Evolutionary conservation across 139 green algal species (phyloP), one percentile per base, ranked within the genome.

Genomic region (Closterium sp.): DNA sequence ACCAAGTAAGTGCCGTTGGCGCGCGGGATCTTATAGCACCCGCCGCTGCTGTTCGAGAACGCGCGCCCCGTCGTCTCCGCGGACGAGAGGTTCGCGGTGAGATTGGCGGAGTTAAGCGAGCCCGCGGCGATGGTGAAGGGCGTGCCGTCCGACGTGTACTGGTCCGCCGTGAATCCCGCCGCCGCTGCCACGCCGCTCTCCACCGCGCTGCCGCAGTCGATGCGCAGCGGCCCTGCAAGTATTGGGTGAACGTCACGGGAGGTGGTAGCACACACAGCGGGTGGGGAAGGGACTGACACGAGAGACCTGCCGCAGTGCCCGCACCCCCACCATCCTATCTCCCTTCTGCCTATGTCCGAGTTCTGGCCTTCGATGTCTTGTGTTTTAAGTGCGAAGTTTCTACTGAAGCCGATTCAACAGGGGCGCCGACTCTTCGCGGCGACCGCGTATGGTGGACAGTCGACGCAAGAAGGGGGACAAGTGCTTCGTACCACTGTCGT

Each of bases 141-240:
- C 31, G 32, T 30, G 6, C 84, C 84, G 31, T 28, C 21, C 30
- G 32, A 32, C 7, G 30, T 30, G 31, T 88, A 35, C 31, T 28
- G 21, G 84, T 88, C 84, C 81, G 81, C 81, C 81, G 9, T 33
- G n/a, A 32, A 86, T 69, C 43, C 43, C 43, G 43, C 43, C 23
- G 43, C 43, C 43, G 43, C 43, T 33, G n/a, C 81, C 31, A 88
- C 31, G 33, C 84, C 84, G 32, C 32, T 36, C 31, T 88, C 31
- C 30, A 33, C 32, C 30, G n/a, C 31, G 84, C 84, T 88, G 3
- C 84, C 84, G 84, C 84, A 88, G 84, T 88, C 84, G 31, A 88
- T 88, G n/a, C 84, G 84, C 8, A 88, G 31, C 30, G 84, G 30
- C 16, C 31, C 84, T 88, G 84, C 84, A 36, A 19, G 16, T 34